These are phyloP conservation scores for Butyriboletus appendiculatus DNA, from an alignment of 1,284 basidiomycete genomes.

Conservation along the genomic window DNA sequence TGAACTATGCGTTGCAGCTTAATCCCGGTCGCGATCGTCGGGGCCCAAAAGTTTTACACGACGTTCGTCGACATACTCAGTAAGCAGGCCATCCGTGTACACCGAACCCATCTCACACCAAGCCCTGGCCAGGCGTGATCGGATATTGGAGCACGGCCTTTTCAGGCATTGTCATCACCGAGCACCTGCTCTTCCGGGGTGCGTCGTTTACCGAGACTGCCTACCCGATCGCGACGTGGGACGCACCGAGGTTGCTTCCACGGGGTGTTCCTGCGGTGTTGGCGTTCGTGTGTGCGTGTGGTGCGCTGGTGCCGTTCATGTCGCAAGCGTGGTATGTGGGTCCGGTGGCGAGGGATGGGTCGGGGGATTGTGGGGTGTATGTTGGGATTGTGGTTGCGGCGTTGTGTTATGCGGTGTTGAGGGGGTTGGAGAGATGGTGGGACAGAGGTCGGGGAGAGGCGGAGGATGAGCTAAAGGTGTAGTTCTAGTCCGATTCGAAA, in stretches of 20 bases:
- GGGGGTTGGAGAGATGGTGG: conserved; percentile 41
- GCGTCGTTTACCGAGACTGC: conserved; percentile 32
- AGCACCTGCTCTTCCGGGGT: conserved; percentile 58
- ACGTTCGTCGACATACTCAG: conserved; percentile 58
- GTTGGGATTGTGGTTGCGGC: conserved; percentile 46
- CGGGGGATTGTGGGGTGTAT: conserved; percentile 59
- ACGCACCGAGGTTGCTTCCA: conserved; percentile 25
- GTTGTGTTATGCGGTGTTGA: conserved; percentile 41
- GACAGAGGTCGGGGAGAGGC: conserved; percentile 1
- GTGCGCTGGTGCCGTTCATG: conserved; percentile 58
- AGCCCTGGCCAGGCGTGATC: conserved; percentile 41
- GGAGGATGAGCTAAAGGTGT: conserved; percentile 4
- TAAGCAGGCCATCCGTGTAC: conserved; percentile 26
- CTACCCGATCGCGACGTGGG: conserved; percentile 27
- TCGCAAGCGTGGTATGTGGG: conserved; percentile 59
- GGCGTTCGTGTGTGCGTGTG: conserved; percentile 49
- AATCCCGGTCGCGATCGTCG: conserved; percentile 60
- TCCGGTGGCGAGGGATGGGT: conserved; percentile 45
- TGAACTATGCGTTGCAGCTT: conserved; percentile 37
- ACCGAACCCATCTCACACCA: background rate
- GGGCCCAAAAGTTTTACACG: conserved; percentile 56
- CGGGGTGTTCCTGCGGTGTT: conserved; percentile 40
- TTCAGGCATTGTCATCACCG: conserved; percentile 52
- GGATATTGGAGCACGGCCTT: conserved; percentile 65
- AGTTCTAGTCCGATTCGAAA: background rate